Evolutionary conservation across 2,329 filamentous ascomycete species (phyloP).

Genomic region (Massarina eburnea): DNA sequence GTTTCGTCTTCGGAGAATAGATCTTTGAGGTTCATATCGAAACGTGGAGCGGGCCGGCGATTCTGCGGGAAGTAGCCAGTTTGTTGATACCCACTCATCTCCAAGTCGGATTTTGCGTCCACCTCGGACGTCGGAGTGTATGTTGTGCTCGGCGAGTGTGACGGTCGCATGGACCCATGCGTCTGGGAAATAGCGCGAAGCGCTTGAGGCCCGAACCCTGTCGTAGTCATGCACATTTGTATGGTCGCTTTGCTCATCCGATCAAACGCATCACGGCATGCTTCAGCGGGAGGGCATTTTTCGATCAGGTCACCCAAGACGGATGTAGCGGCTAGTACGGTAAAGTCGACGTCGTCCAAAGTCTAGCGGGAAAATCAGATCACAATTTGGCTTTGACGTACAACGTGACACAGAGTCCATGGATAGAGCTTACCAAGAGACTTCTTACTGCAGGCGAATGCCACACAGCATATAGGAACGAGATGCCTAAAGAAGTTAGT

Average conservation of each 20-base stretch:
- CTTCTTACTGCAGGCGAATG: constrained; percentile 87
- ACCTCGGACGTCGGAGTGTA: constrained; percentile 31
- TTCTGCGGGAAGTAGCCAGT: constrained; percentile 24
- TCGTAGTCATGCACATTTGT: constrained; percentile 88
- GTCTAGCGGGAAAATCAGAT: constrained; percentile 50
- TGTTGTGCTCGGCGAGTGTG: constrained; percentile 25
- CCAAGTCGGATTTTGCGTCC: constrained; percentile 37
- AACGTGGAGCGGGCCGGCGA: constrained; percentile 54
- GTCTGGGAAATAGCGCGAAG: constrained; percentile 24
- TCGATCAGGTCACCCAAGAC: constrained; percentile 89
- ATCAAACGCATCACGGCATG: constrained; percentile 91
- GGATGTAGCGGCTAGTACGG: constrained; percentile 87
- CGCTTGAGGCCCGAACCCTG: constrained; percentile 67
- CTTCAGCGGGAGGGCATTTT: constrained; percentile 92
- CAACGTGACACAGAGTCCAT: constrained; percentile 13
- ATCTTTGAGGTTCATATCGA: constrained; percentile 53
- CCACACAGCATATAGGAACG: constrained; percentile 96
- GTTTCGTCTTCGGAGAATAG: constrained; percentile 44
- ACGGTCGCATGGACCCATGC: constrained; percentile 17
- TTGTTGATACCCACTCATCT: constrained; percentile 30
- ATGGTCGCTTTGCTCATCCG: constrained; percentile 94
- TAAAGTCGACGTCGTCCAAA: constrained; percentile 97
- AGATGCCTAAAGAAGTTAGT: constrained; percentile 60
- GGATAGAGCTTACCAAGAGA: constrained; percentile 66
- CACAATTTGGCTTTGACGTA: constrained; percentile 4